A percentile compares a stretch with the other conserved stretches of the same genome.
Conservation (phyloP, 139 green algal genomes). For the Ulvella scutata region DNA sequence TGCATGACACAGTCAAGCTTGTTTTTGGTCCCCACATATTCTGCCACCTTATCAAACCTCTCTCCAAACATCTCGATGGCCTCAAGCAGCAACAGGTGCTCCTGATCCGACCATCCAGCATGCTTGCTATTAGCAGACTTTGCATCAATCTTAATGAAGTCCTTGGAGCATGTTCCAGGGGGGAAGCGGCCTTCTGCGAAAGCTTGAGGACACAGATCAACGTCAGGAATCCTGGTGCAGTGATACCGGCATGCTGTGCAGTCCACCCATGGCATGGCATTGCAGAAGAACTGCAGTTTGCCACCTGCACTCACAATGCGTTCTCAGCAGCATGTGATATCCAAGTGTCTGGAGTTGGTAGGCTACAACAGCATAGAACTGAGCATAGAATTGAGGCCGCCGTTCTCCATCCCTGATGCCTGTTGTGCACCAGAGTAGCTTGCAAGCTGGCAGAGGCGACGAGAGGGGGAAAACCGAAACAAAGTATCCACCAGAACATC, state of each 20-base stretch:
- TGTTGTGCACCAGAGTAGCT: no score
- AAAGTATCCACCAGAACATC: no score
- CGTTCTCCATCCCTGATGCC: no score
- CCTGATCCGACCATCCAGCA: constrained; percentile 27
- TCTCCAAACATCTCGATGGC: constrained; percentile 72
- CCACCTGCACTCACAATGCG: neutral
- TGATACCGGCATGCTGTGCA: constrained; percentile 72
- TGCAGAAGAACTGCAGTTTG: constrained; percentile 37
- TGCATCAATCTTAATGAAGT: constrained; percentile 71
- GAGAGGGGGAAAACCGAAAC: no score
- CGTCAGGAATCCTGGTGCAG: constrained; percentile 50
- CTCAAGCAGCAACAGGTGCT: constrained; percentile 52
- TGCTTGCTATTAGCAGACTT: neutral
- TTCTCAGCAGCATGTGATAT: no score
- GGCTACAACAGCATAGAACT: no score
- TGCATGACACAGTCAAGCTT: constrained; percentile 68
- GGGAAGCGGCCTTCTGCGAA: constrained; percentile 64
- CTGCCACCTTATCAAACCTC: constrained; percentile 64
- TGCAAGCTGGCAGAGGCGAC: no score
- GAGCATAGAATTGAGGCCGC: no score
- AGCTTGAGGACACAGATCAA: constrained; percentile 61
- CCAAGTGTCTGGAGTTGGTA: no score
- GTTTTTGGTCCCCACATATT: constrained; percentile 69
- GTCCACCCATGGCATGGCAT: constrained; percentile 54
- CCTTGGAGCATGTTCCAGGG: constrained; percentile 35